Conservation (phyloP, 176 grass and related monocot genomes). For the Triticum aestivum region IWGSC_CS_RefSeq_v2.1 NC_057794.1:578423025-578423524, state of each 20-base stretch:
- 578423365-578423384: slow-evolving; percentile 74
- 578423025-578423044: slow-evolving; percentile 66
- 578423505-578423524: neutral
- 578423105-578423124: slow-evolving; percentile 76
- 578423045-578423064: slow-evolving; percentile 65
- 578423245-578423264: slow-evolving; percentile 52
- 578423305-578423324: slow-evolving; percentile 71
- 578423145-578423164: slow-evolving; percentile 63
- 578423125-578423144: slow-evolving; percentile 69
- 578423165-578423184: slow-evolving; percentile 61
- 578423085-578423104: slow-evolving; percentile 68
- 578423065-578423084: slow-evolving; percentile 69
- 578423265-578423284: slow-evolving; percentile 66
- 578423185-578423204: slow-evolving; percentile 59
- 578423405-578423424: neutral
- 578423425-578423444: slow-evolving; percentile 7
- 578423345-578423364: slow-evolving; percentile 80
- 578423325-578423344: slow-evolving; percentile 72
- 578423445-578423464: neutral
- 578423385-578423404: slow-evolving; percentile 47
- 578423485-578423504: neutral
- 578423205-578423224: slow-evolving; percentile 73
- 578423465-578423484: neutral
- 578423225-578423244: slow-evolving; percentile 76
- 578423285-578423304: slow-evolving; percentile 63